phyloP scores from a whole-genome alignment of 73 alveolate genomes.

The Paramecium sexaurelia region DNA sequence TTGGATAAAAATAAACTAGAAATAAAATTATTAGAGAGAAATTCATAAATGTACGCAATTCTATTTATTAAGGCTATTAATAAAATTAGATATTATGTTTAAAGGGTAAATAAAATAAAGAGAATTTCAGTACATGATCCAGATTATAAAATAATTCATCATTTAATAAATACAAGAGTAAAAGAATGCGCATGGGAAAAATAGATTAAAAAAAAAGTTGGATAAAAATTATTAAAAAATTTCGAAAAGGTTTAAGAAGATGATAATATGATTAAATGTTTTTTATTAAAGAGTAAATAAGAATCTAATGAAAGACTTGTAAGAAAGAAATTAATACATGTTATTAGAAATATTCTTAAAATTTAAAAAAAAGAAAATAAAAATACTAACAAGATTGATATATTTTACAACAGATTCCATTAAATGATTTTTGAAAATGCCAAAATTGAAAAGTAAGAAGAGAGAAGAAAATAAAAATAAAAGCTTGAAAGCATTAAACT shows the following conservation, averaged over 20 bases:
- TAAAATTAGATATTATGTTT: not conserved
- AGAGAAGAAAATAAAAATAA: not conserved
- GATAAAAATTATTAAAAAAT: not conserved
- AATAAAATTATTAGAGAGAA: not conserved
- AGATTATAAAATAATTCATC: not conserved
- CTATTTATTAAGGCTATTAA: not conserved
- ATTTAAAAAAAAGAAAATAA: not conserved
- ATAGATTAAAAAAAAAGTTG: not conserved
- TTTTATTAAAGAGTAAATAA: not conserved
- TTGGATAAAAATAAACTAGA: constrained; percentile 33
- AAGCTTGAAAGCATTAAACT: not conserved
- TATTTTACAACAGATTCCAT: not conserved
- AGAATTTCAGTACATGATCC: not conserved
- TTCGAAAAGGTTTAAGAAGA: not conserved
- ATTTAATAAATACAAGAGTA: not conserved
- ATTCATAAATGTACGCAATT: not conserved
- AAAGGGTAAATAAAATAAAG: not conserved
- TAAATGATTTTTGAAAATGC: not conserved
- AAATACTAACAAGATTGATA: not conserved
- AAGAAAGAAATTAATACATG: not conserved
- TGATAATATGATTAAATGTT: not conserved
- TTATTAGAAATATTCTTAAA: not conserved
- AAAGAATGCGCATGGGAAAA: not conserved
- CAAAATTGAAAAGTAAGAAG: not conserved
- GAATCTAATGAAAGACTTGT: not conserved